Base-by-base conservation (phyloP, 2,329 filamentous ascomycete species). In the Sordariomycetes sp. region DNA sequence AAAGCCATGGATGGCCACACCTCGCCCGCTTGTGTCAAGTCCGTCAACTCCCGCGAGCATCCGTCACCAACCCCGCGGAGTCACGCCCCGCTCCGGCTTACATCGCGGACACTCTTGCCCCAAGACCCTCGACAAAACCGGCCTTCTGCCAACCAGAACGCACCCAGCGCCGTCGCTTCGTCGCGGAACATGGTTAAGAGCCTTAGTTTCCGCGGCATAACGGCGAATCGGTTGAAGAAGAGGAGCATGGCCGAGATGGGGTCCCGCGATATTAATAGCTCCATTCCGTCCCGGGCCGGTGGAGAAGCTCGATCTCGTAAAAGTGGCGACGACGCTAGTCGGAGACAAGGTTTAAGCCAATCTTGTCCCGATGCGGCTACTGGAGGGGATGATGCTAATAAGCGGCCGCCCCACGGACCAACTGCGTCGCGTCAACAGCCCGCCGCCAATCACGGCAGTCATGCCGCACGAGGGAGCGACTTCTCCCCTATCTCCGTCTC, bases 401-500 rank as follows among this genome's bases (percentile, higher is more conserved):
- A 48, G 28, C 32, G 36, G 24, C n/a, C 20, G 42, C 32, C 48
- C 50, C 55, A 57, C 45, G 48, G 34, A 53, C 55, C 55, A 57
- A 25, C 50, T 20, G n/a, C 32, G 24, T 28, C 55, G 24, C 39
- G 34, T 35, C 56, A 57, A 48, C 56, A 39, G 32, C 56, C 56
- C 22, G 51, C 52, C 35, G 53, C 52, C 56, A 56, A 56, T 57
- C 51, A 57, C 25, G 36, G 36, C 24, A 10, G 45, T 6, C 52
- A 32, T 35, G 7, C 56, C 28, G 28, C 8, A 8, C 36, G 51
- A 28, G 42, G 45, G 20, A 50, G n/a, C 13, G 20, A 57, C 60
- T 79, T 76, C 63, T 72, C 72, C 60, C 78, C 79, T 59, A 74
- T 85, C 65, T 76, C 73, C 64, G 77, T 81, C 54, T 66, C 70